Evolutionary conservation across 805 yeast genomes (phyloP), one percentile per base, ranked within the genome.

Genomic region (Komagataella mondaviorum): DNA sequence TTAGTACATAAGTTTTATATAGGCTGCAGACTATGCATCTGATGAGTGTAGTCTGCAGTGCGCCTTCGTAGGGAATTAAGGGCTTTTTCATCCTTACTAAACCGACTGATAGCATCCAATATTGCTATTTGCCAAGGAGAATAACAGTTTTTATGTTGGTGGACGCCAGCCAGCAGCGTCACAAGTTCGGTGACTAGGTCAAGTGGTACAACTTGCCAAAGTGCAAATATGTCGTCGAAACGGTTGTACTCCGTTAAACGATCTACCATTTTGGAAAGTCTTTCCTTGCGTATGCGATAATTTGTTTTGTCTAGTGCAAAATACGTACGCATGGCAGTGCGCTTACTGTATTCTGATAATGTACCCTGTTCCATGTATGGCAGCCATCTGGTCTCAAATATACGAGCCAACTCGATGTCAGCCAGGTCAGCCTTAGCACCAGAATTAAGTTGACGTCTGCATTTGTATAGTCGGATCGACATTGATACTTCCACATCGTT

Each of bases 401-500:
- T 14, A 30, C 23, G 39, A 39, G 20, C 47, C n/a, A 48, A 3
- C 36, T 39, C n/a, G 6, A 17, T 43, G 44, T 24, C 49, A 45
- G 23, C 22, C 17, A 10, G 3, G 4, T 22, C 23, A 23, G 44
- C 18, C 44, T 51, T 14, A 46, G 45, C n/a, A 24, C 23, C 20
- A 23, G 18, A 16, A 46, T 46, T 54, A 36, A 43, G 17, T n/a
- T 49, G 39, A 10, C 39, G 39, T 45, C 45, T 52, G 23, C 49
- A 51, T 45, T 45, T 45, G 43, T 49, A 36, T n/a, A 43, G 53
- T 12, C 14, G 47, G 10, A 6, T 12, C 7, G 22, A 30, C 44
- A 24, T 23, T 17, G 18, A 44, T 45, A 16, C 23, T 45, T n/a
- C 49, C 53, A 24, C 17, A 17, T 45, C 22, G n/a, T 47, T 17